Base-by-base conservation (phyloP, 2,329 filamentous ascomycete species). In the Diaporthe eres region DNA sequence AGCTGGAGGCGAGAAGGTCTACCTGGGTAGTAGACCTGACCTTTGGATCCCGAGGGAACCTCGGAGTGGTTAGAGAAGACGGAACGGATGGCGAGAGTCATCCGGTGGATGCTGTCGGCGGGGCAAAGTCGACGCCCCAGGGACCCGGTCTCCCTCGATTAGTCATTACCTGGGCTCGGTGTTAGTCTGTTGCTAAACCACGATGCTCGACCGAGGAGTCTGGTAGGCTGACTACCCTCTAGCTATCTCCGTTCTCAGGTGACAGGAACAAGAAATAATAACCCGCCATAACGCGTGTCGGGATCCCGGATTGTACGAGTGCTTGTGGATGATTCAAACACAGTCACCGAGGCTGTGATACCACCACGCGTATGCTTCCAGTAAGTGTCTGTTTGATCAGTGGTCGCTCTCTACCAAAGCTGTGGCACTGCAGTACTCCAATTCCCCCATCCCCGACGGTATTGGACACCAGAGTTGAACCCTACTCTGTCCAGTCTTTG, bases 41-140 rank as follows among this genome's bases (percentile, higher is more conserved):
- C 55, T 72, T 72, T 25, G 70, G 57, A 65, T 73, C 60, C 71
- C 71, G 31, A 73, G 71, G 70, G 71, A 55, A 73, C 58, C 71
- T 73, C 47, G 49, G 65, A 55, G 65, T 70, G 49, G 49, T 53
- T 17, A 25, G 8, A 73, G 42, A 57, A 55, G 58, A 65, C 42
- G 65, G 49, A 55, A 12, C 31, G 58, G 22, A n/a, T 73, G 57
- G 47, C 34, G 47, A 51, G 55, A 65, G 47, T 55, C 58, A 28
- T 60, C 68, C 39, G 53, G 31, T 53, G 47, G 15, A 19, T 17
- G 17, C 63, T 42, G 28, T 63, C 71, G 71, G 71, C 37, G 71
- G 71, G 71, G 58, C 71, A 73, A 73, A 65, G 47, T 63, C 4
- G 44, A 60, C 44, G 55, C 15, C 28, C 55, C 22, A 65, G 49